Percentiles rank a stretch among this genome's conserved stretches.
Evolutionary conservation across 805 yeast species (phyloP).

Genomic region (Candida ponderosae): DNA sequence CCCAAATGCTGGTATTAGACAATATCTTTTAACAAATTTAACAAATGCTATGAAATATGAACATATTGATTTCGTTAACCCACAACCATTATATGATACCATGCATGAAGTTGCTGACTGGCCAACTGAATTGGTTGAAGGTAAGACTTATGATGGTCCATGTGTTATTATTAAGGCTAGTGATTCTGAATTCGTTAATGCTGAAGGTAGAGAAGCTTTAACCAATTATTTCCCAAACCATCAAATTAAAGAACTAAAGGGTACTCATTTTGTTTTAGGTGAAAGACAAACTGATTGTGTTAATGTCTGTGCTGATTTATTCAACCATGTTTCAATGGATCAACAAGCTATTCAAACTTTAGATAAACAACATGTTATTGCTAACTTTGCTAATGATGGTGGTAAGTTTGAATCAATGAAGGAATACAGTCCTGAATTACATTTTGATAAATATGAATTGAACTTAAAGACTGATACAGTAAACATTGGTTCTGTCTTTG

Average conservation of each 20-base stretch:
- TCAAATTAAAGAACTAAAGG: slow-evolving; percentile 15
- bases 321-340: slow-evolving; percentile 6
- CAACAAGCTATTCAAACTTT: too few species aligned
- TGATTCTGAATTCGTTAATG: slow-evolving; percentile 29
- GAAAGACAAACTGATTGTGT: slow-evolving; percentile 27
- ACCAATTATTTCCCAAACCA: slow-evolving; percentile 20
- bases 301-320: slow-evolving; percentile 15
- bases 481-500: background rate
- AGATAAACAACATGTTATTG: background rate
- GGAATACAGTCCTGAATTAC: background rate
- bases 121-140: slow-evolving; percentile 19
- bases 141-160: slow-evolving; percentile 24
- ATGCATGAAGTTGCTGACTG: slow-evolving; percentile 22
- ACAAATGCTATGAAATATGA: slow-evolving; percentile 17
- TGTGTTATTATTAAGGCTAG: slow-evolving; percentile 32
- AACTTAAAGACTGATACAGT: background rate
- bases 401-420: background rate
- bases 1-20: slow-evolving; percentile 19
- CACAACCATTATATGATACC: slow-evolving; percentile 14
- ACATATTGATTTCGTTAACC: slow-evolving; percentile 20
- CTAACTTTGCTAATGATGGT: background rate
- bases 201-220: slow-evolving; percentile 18
- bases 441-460: background rate
- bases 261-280: slow-evolving; percentile 29
- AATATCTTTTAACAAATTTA: slow-evolving; percentile 31